Evolutionary conservation across 768 basidiomycete genomes (phyloP).

Genomic region (Leccinum rimulosum): DNA sequence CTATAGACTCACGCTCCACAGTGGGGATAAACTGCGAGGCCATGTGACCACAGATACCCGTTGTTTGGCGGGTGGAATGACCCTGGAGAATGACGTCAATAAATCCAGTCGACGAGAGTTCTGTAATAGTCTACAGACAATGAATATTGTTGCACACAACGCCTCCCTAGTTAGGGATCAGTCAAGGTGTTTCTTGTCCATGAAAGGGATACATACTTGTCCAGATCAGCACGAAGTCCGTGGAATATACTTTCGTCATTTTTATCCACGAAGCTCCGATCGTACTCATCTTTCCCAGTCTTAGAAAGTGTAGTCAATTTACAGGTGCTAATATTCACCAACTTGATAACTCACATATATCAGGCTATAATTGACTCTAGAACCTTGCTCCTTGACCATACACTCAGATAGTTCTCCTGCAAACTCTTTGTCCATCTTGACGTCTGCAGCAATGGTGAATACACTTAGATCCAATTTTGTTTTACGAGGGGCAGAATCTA

Average conservation of each 20-base stretch:
- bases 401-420: background rate
- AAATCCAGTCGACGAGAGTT: background rate
- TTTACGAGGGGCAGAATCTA: conserved; percentile 19
- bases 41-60: background rate
- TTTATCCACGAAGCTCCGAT: background rate
- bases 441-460: conserved; percentile 17
- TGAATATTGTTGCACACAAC: conserved; percentile 73
- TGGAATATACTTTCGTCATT: background rate
- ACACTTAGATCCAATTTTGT: conserved; percentile 28
- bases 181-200: background rate
- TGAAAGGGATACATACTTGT: conserved; percentile 7
- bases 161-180: conserved; percentile 38
- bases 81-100: background rate
- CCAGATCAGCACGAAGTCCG: conserved; percentile 9
- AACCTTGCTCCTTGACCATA: background rate
- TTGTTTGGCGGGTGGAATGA: background rate
- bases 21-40: background rate
- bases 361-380: conserved; percentile 1
- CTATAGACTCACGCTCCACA: background rate
- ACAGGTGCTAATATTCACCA: background rate
- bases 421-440: background rate
- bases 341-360: conserved; percentile 4
- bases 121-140: conserved; percentile 43
- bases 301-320: background rate
- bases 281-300: conserved; percentile 9